phyloP scores from a whole-genome alignment of 257 asterid species.

The Solanum sitiens region DNA sequence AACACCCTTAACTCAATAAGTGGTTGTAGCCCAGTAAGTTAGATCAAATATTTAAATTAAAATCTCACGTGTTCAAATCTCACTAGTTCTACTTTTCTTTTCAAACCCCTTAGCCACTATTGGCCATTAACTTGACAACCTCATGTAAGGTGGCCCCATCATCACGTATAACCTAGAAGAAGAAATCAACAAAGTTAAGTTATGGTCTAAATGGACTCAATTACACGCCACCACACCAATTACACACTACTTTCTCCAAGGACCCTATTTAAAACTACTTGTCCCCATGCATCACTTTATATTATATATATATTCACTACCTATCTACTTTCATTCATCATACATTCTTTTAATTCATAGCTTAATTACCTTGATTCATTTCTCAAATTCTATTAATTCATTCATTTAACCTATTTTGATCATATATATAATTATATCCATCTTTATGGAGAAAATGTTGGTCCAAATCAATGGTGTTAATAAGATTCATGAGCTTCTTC shows the following conservation, averaged over 20 bases:
- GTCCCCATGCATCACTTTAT: not conserved
- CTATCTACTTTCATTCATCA: not conserved
- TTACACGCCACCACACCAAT: not conserved
- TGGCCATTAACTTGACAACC: too few species aligned
- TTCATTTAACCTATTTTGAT: not conserved
- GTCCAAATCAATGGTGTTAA: constrained; percentile 14
- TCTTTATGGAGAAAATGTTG: constrained; percentile 28
- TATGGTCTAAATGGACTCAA: not conserved
- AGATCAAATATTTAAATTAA: too few species aligned
- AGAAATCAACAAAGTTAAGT: not conserved
- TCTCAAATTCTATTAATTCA: not conserved
- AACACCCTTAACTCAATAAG: too few species aligned
- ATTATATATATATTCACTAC: not conserved
- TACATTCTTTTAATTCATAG: not conserved
- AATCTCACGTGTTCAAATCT: too few species aligned
- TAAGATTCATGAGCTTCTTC: constrained; percentile 21
- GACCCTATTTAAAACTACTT: not conserved
- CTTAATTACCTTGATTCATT: not conserved
- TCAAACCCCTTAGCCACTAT: too few species aligned
- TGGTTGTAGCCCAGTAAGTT: too few species aligned
- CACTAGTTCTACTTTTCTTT: too few species aligned
- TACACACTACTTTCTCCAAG: not conserved
- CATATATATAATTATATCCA: not conserved
- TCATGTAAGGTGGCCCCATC: not conserved
- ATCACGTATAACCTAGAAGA: not conserved